phyloP scores from a whole-genome alignment of 768 basidiomycete species.

The Collybia nuda region DNA sequence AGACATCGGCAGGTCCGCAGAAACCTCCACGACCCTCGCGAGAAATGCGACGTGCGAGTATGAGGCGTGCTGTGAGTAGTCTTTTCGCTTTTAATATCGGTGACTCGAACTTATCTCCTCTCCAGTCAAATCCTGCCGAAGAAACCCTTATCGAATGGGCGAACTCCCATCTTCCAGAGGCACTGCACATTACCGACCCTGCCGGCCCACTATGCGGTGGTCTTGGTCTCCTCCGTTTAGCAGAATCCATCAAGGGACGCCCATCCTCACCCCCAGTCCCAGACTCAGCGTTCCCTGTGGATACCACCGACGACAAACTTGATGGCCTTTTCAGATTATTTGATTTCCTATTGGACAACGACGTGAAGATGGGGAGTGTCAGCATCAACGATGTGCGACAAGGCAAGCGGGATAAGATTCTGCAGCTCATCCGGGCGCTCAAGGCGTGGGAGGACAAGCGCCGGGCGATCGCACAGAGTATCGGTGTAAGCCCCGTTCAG shows the following conservation, averaged over 20 bases:
- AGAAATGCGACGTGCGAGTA: slow-evolving; percentile 50
- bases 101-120: not conserved
- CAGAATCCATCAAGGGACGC: slow-evolving; percentile 75
- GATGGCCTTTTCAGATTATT: slow-evolving; percentile 88
- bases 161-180: slow-evolving; percentile 74
- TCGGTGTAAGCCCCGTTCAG: slow-evolving; percentile 39
- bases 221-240: slow-evolving; percentile 78
- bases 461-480: slow-evolving; percentile 48
- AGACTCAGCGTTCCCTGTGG: slow-evolving; percentile 74
- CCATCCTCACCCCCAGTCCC: slow-evolving; percentile 69
- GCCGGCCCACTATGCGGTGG: slow-evolving; percentile 56
- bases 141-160: slow-evolving; percentile 80
- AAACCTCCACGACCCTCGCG: slow-evolving; percentile 68
- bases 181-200: slow-evolving; percentile 54
- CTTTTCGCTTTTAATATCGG: slow-evolving; percentile 14
- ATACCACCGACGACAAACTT: slow-evolving; percentile 72
- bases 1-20: slow-evolving; percentile 6
- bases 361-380: slow-evolving; percentile 87
- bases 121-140: slow-evolving; percentile 28
- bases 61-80: slow-evolving; percentile 26
- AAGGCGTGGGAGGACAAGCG: slow-evolving; percentile 83
- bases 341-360: slow-evolving; percentile 91
- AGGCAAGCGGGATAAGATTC: slow-evolving; percentile 78
- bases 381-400: slow-evolving; percentile 92
- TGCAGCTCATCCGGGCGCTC: slow-evolving; percentile 75